A percentile compares a stretch with the other conserved stretches of the same genome.
phyloP scores from a whole-genome alignment of 352 stramenopile species.

The Globisporangium heterothallicum region DNA sequence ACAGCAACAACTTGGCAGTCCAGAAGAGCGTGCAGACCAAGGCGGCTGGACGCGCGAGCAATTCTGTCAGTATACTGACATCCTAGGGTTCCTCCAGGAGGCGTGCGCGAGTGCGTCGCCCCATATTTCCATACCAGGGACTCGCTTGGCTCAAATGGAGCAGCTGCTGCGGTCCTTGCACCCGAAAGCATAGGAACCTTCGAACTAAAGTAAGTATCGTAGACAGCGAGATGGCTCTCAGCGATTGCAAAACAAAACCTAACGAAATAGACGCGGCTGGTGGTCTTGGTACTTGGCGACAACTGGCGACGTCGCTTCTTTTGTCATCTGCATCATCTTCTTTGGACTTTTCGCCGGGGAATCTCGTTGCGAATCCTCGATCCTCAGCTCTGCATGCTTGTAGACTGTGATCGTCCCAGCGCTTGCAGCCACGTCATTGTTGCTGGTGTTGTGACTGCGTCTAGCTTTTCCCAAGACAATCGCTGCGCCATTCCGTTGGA shows the following conservation, averaged over 20 bases:
- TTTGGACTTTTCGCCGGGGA: slow-evolving; percentile 7
- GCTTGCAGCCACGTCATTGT: too few species aligned
- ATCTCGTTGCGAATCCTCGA: slow-evolving; percentile 7
- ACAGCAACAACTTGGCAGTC: not conserved
- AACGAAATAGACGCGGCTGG: slow-evolving; percentile 35
- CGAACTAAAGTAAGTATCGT: not conserved
- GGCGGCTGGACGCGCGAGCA: slow-evolving; percentile 31
- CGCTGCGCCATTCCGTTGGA: slow-evolving; percentile 6
- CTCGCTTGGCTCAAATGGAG: slow-evolving; percentile 40
- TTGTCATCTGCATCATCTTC: slow-evolving; percentile 4
- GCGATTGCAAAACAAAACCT: slow-evolving; percentile 15
- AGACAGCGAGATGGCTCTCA: not conserved
- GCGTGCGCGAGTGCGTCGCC: slow-evolving; percentile 18
- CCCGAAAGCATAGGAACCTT: slow-evolving; percentile 11
- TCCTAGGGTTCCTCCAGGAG: slow-evolving; percentile 38
- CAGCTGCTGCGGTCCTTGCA: slow-evolving; percentile 38
- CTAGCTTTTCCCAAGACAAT: slow-evolving; percentile 5
- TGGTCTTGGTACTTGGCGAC: slow-evolving; percentile 22
- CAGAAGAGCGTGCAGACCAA: not conserved
- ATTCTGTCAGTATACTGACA: slow-evolving; percentile 34
- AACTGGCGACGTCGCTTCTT: slow-evolving; percentile 6
- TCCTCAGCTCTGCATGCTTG: slow-evolving; percentile 18
- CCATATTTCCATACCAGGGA: slow-evolving; percentile 26
- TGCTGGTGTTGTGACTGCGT: not conserved
- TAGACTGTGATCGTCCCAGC: slow-evolving; percentile 27